Percentiles rank a stretch among this genome's conserved stretches.
These are phyloP conservation scores for Solanum verrucosum DNA, from an alignment of 257 asterid species.

Conservation along the genomic window DNA sequence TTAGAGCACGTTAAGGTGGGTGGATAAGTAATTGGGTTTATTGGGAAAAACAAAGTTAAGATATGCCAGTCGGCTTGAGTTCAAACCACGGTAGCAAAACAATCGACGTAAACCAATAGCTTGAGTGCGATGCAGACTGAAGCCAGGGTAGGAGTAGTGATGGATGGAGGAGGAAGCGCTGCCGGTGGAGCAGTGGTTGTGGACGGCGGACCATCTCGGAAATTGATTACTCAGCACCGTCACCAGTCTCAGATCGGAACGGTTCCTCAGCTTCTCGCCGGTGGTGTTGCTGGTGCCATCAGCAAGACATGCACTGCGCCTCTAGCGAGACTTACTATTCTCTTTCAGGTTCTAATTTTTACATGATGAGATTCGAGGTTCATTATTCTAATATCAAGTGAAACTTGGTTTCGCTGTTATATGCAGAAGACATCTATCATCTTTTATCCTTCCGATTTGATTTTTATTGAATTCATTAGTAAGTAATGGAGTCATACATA, in stretches of 20 bases:
- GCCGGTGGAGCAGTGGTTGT: constrained; percentile 38
- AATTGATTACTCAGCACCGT: constrained; percentile 15
- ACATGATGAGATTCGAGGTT: not conserved
- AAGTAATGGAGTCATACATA: not conserved
- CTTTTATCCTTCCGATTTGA: not conserved
- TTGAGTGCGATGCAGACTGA: constrained; percentile 58
- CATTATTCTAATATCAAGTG: not conserved
- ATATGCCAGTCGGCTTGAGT: not conserved
- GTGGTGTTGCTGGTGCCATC: constrained; percentile 87
- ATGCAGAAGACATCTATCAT: not conserved
- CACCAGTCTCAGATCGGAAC: constrained; percentile 46
- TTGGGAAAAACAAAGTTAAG: not conserved
- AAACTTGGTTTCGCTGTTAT: not conserved
- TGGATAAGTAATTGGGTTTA: not conserved
- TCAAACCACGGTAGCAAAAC: not conserved
- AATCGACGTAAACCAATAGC: not conserved
- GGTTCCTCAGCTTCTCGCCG: constrained; percentile 70
- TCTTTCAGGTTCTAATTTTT: constrained; percentile 46
- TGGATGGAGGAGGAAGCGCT: constrained; percentile 48
- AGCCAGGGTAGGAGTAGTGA: constrained; percentile 54
- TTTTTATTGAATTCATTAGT: not conserved
- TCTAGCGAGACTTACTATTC: constrained; percentile 79
- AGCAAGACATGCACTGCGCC: constrained; percentile 92
- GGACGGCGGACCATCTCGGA: constrained; percentile 24
- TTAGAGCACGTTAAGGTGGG: not conserved